A percentile compares a stretch with the other conserved stretches of the same genome.
These are phyloP conservation scores for Pseudonitzschia delicatissima DNA, from an alignment of 108 stramenopile genomes.

Conservation along the genomic window DNA sequence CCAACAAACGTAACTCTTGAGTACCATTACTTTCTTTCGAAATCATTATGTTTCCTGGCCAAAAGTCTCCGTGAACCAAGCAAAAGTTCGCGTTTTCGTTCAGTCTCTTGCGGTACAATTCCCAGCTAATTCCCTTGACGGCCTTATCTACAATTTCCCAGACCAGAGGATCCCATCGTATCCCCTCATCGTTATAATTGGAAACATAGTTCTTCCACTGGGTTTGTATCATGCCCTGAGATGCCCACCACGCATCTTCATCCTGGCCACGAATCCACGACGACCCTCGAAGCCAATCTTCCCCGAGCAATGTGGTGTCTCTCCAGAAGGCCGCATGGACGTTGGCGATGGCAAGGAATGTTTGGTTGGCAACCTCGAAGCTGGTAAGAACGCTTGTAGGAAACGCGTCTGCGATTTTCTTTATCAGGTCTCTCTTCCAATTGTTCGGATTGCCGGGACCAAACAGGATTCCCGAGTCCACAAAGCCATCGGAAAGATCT, in stretches of 20 bases:
- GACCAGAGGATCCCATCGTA: constrained; percentile 42
- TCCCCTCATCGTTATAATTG: not conserved
- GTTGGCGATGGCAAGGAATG: too few relatives aligned
- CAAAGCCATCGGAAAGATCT: constrained; percentile 30
- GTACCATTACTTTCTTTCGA: constrained; percentile 14
- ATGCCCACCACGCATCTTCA: constrained; percentile 30
- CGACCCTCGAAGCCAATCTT: too few relatives aligned
- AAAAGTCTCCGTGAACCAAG: constrained; percentile 62
- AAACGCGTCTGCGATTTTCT: too few relatives aligned
- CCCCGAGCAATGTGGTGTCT: too few relatives aligned
- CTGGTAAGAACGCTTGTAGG: too few relatives aligned
- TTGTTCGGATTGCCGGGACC: constrained; percentile 48
- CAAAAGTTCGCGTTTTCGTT: constrained; percentile 24
- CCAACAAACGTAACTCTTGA: too few relatives aligned
- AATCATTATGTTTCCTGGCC: constrained; percentile 45
- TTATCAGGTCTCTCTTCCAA: constrained; percentile 25
- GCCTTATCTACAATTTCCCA: constrained; percentile 16
- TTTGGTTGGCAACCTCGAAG: too few relatives aligned
- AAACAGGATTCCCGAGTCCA: constrained; percentile 44
- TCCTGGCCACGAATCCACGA: constrained; percentile 47
- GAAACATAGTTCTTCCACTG: constrained; percentile 22
- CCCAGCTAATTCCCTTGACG: constrained; percentile 38
- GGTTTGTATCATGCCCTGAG: constrained; percentile 34
- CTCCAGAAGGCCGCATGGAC: too few relatives aligned
- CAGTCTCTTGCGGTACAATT: constrained; percentile 32